Conservation (phyloP, 805 yeast species). For the Yamadazyma kitorensis region DNA sequence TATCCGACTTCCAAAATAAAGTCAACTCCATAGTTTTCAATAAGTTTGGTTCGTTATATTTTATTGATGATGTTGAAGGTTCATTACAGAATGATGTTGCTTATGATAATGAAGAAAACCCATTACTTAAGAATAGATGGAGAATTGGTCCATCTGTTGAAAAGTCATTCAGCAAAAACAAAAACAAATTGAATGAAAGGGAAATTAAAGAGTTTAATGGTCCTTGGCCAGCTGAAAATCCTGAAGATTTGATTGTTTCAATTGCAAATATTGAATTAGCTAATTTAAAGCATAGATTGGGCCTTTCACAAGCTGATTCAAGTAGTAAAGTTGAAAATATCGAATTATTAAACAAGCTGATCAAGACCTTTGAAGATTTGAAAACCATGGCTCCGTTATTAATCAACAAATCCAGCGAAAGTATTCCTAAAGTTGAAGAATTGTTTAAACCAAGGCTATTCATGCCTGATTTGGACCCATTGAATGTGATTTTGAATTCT, state of each 20-base stretch:
- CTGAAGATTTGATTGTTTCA: constrained; percentile 60
- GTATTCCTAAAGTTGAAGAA: constrained; percentile 60
- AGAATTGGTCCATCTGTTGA: constrained; percentile 89
- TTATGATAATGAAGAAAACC: constrained; percentile 56
- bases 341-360: constrained; percentile 45
- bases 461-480: constrained; percentile 86
- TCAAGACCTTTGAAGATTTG: constrained; percentile 62
- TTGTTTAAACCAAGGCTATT: constrained; percentile 70
- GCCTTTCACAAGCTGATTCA: constrained; percentile 53
- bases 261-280: constrained; percentile 69
- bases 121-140: constrained; percentile 66
- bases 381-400: constrained; percentile 54
- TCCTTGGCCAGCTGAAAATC: constrained; percentile 66
- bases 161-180: constrained; percentile 70
- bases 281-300: constrained; percentile 51
- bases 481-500: constrained; percentile 64
- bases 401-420: constrained; percentile 49
- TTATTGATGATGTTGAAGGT: constrained; percentile 61
- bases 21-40: constrained; percentile 60
- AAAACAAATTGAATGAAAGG: constrained; percentile 48
- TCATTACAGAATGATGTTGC: constrained; percentile 39
- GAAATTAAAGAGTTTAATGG: constrained; percentile 58
- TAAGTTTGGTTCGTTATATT: constrained; percentile 79
- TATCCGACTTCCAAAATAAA: constrained; percentile 62
- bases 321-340: constrained; percentile 43